Evolutionary conservation across 768 basidiomycete genomes (phyloP), one percentile per base, ranked within the genome.

Genomic region (Galerina marginata): DNA sequence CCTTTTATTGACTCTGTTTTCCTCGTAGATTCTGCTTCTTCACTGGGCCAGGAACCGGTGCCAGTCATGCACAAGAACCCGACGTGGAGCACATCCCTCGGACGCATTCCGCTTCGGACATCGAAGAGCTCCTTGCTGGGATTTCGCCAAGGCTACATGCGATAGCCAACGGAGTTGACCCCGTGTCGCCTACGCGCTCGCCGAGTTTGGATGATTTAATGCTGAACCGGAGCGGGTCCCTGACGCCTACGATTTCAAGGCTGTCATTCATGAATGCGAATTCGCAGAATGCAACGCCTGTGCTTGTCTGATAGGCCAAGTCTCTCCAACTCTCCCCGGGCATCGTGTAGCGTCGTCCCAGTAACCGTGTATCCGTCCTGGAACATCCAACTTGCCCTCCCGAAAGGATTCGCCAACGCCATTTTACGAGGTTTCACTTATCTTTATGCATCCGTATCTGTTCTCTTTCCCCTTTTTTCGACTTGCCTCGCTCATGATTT

Each of bases 21-120:
- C 20, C 20, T 6, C 15, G n/a, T 56, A 93, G 91, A 66, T 92
- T 89, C 72, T 93, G 91, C 76, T 93, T 92, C 75, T 93, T 84
- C 74, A 92, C 91, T 2, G 91, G 91, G 1, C 66, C 79, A 3
- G 83, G 79, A 6, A 49, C 58, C 5, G 38, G 63, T 33, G 29
- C 29, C 29, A 7, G 29, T 2, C 29, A 33, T 33, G 29, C 29
- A 33, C 29, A 33, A 7, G 29, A 33, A 7, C 29, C 54, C 26
- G 54, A 43, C 26, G 20, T 37, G 54, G 52, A 66, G 42, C 7
- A 55, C 14, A 58, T 74, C 10, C 71, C 77, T 15, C 73, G 78
- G 20, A 74, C 79, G n/a, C 77, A 75, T 25, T 86, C 86, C 14
- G 80, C 78, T 2, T 86, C 86, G 36, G 86, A 82, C 65, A 74